Conservation (phyloP, 2,329 filamentous ascomycete species). For the Talaromyces sp. region DNA sequence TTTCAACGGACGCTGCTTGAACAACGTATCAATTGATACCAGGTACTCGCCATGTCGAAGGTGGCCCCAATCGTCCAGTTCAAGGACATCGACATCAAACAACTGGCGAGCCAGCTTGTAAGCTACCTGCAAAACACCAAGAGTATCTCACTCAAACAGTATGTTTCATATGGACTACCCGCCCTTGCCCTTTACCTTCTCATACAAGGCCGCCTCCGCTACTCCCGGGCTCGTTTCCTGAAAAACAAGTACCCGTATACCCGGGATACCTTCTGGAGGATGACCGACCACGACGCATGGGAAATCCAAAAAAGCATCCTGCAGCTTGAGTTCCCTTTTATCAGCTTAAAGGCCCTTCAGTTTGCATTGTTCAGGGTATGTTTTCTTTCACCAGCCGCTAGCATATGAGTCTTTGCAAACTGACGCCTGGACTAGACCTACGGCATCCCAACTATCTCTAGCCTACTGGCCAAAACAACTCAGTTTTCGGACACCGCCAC, state of each 20-base stretch:
- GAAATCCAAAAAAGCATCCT: conserved; percentile 43
- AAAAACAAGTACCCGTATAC: conserved; percentile 30
- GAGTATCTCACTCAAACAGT: background rate
- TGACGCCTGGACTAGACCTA: conserved; percentile 40
- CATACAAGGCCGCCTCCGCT: background rate
- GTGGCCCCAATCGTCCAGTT: background rate
- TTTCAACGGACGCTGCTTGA: background rate
- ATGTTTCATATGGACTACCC: background rate
- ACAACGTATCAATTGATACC: background rate
- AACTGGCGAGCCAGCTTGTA: background rate
- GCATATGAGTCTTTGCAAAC: background rate
- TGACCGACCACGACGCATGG: conserved; percentile 52
- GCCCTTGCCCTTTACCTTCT: background rate
- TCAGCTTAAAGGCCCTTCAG: conserved; percentile 47
- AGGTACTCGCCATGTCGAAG: background rate
- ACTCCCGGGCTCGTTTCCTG: conserved; percentile 1
- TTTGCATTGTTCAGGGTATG: conserved; percentile 55
- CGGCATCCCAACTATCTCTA: conserved; percentile 52
- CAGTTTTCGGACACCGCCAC: conserved; percentile 44
- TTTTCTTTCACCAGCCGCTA: background rate
- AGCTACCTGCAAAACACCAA: background rate
- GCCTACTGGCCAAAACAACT: conserved; percentile 44
- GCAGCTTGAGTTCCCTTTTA: conserved; percentile 53
- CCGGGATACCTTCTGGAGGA: conserved; percentile 42
- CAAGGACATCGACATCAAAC: background rate